These are phyloP conservation scores for Rubia peregrina DNA, from an alignment of 305 asterid species.

Conservation along the genomic window DNA sequence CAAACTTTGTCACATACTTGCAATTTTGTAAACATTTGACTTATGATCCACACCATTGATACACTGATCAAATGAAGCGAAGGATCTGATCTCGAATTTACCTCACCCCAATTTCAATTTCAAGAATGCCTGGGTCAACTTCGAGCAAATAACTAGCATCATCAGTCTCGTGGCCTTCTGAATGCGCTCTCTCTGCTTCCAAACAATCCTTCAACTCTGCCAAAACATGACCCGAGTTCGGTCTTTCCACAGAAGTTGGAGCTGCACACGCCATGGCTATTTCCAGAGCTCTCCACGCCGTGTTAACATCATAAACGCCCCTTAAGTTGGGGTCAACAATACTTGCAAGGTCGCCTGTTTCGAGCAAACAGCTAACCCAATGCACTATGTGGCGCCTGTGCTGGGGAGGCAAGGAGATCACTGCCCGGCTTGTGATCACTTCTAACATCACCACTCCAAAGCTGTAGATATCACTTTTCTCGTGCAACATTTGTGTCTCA, in stretches of 20 bases:
- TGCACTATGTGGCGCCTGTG: constrained; percentile 14
- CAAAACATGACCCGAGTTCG: constrained; percentile 27
- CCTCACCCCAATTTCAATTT: constrained; percentile 7
- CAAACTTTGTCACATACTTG: too few species aligned
- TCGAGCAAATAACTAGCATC: background rate
- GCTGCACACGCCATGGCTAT: constrained; percentile 29
- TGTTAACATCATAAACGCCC: constrained; percentile 13
- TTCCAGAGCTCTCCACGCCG: constrained; percentile 17
- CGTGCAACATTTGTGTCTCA: constrained; percentile 11
- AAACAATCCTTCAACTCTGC: constrained; percentile 13
- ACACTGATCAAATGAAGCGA: too few species aligned
- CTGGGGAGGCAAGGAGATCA: constrained; percentile 6
- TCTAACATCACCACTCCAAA: constrained; percentile 22
- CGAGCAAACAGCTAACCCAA: constrained; percentile 20
- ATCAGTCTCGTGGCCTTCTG: background rate
- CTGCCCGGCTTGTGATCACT: constrained; percentile 21
- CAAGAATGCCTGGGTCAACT: background rate
- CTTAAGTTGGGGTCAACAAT: constrained; percentile 23
- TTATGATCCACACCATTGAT: too few species aligned
- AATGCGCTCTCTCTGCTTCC: background rate
- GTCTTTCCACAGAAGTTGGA: constrained; percentile 17
- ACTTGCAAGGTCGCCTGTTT: constrained; percentile 16
- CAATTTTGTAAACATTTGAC: too few species aligned
- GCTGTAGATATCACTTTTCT: constrained; percentile 26
- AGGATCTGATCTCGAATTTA: background rate